A percentile compares a stretch with the other conserved stretches of the same genome.
phyloP scores from a whole-genome alignment of 352 stramenopile species.

The Globisporangium irregulare region DNA sequence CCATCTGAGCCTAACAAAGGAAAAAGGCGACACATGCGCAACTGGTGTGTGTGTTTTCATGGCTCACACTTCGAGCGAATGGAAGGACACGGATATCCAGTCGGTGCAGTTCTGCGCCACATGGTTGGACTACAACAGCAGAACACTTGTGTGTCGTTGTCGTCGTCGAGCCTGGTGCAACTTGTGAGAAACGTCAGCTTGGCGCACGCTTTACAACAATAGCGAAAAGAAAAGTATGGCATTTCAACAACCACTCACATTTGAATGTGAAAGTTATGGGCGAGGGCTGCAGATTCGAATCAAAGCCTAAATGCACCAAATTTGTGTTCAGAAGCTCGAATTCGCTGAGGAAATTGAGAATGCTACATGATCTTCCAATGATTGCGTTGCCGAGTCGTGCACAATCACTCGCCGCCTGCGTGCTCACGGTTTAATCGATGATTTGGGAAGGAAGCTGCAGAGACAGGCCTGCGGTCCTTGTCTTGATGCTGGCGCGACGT shows the following conservation, averaged over 20 bases:
- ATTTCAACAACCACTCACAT: no score
- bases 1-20: neutral
- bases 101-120: neutral
- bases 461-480: neutral
- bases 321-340: no score
- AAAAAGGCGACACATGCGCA: neutral
- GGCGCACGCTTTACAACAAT: neutral
- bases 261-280: no score
- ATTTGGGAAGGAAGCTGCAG: neutral
- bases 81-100: neutral
- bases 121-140: neutral
- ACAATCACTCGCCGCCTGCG: neutral
- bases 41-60: no score
- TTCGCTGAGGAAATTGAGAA: neutral
- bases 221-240: no score
- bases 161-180: neutral
- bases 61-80: neutral
- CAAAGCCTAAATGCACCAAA: no score
- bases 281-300: no score
- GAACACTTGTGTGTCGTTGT: neutral
- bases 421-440: neutral
- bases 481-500: neutral
- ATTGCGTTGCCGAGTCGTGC: neutral
- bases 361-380: no score
- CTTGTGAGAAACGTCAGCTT: neutral